phyloP scores from a whole-genome alignment of 805 yeast species.

The Blastobotrys mokoenaii region DNA sequence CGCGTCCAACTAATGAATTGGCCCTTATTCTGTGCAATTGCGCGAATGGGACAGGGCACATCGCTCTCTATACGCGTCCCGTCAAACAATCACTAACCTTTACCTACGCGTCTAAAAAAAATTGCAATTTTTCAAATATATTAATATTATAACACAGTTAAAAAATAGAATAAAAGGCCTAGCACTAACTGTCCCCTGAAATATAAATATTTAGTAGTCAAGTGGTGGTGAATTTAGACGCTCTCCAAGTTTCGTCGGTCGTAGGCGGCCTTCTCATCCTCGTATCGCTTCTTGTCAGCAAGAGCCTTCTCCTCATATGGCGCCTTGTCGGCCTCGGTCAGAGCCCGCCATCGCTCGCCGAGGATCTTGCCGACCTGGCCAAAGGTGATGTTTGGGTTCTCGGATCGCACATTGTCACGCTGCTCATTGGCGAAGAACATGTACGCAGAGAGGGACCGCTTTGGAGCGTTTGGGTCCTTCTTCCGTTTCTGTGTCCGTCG shows the following conservation, averaged over 20 bases:
- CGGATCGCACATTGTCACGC: conserved; percentile 92
- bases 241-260: neutral
- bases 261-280: conserved; percentile 81
- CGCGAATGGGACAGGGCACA: too few relatives aligned
- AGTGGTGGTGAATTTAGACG: too few relatives aligned
- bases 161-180: too few relatives aligned
- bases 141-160: too few relatives aligned
- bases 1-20: too few relatives aligned
- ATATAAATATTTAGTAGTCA: too few relatives aligned
- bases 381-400: conserved; percentile 91
- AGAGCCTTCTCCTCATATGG: conserved; percentile 93
- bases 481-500: conserved; percentile 7
- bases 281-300: conserved; percentile 95
- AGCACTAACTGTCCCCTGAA: too few relatives aligned
- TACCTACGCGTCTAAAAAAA: too few relatives aligned
- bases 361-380: conserved; percentile 89
- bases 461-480: conserved; percentile 80
- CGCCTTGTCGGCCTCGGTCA: conserved; percentile 68
- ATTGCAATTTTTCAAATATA: too few relatives aligned
- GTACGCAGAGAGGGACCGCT: conserved; percentile 96
- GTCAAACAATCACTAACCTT: too few relatives aligned
- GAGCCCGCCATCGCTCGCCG: conserved; percentile 95
- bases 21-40: too few relatives aligned
- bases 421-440: conserved; percentile 97
- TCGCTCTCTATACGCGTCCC: too few relatives aligned